These are phyloP conservation scores for Cardiospermum halicacabum DNA, from an alignment of 345 rosid species.

Conservation along the genomic window DNA sequence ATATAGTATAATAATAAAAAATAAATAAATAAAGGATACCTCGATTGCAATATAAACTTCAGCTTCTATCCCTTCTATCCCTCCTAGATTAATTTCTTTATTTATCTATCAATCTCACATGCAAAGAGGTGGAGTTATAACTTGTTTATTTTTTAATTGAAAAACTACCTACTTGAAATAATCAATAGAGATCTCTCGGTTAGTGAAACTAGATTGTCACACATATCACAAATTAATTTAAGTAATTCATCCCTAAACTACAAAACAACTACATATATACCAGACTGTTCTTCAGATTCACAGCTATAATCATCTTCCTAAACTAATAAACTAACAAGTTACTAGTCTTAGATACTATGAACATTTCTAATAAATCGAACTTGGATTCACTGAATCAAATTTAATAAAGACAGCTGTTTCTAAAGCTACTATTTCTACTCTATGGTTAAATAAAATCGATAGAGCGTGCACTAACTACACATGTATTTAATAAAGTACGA, in stretches of 20 bases:
- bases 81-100: no score
- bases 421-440: not conserved
- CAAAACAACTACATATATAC: not conserved
- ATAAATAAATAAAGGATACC: no score
- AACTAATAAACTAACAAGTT: not conserved
- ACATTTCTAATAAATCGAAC: conserved; percentile 3
- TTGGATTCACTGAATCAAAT: conserved; percentile 8
- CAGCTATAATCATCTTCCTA: not conserved
- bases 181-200: no score
- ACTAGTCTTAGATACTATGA: not conserved
- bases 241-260: not conserved
- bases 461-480: not conserved
- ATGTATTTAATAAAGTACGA: no score
- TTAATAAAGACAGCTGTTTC: conserved; percentile 16
- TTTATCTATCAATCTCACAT: no score
- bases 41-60: no score
- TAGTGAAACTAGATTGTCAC: not conserved
- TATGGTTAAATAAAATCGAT: not conserved
- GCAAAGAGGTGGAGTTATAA: no score
- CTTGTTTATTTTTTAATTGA: no score
- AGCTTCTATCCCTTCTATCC: no score
- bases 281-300: not conserved
- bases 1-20: no score
- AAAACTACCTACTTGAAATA: no score
- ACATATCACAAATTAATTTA: not conserved